Percentiles rank a stretch among this genome's conserved stretches.
Evolutionary conservation across 148 eudicot genomes (phyloP).

Genomic region (Vaccinium macrocarpon): DNA sequence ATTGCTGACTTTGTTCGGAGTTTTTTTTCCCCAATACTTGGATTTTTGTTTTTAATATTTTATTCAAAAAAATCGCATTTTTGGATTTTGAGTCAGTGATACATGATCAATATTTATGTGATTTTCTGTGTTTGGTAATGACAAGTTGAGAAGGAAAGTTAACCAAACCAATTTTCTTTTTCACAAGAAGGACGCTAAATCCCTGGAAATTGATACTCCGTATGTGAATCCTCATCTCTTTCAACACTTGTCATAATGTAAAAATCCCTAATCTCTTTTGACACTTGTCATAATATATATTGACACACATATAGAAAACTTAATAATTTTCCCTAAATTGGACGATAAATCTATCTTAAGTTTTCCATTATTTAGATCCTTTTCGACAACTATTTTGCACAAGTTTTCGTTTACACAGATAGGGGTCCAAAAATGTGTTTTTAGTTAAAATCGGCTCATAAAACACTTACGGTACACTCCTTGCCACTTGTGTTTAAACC

Average conservation of each 20-base stretch:
- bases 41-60: no score
- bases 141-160: background rate
- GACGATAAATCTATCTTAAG: background rate
- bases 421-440: background rate
- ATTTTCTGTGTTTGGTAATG: background rate
- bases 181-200: background rate
- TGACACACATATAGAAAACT: background rate
- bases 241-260: background rate
- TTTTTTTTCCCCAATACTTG: no score
- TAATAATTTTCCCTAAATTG: background rate
- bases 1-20: no score
- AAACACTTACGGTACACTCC: no score
- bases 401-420: background rate
- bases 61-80: no score
- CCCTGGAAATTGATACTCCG: background rate
- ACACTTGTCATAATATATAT: background rate
- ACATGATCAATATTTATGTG: no score
- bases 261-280: no score
- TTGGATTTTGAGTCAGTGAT: no score
- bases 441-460: no score
- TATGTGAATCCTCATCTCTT: background rate
- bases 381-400: background rate
- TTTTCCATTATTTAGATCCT: background rate
- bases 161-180: background rate
- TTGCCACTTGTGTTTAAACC: no score